Evolutionary conservation across 768 basidiomycete species (phyloP), one percentile per base, ranked within the genome.

Genomic region (Pleurotus giganteus): DNA sequence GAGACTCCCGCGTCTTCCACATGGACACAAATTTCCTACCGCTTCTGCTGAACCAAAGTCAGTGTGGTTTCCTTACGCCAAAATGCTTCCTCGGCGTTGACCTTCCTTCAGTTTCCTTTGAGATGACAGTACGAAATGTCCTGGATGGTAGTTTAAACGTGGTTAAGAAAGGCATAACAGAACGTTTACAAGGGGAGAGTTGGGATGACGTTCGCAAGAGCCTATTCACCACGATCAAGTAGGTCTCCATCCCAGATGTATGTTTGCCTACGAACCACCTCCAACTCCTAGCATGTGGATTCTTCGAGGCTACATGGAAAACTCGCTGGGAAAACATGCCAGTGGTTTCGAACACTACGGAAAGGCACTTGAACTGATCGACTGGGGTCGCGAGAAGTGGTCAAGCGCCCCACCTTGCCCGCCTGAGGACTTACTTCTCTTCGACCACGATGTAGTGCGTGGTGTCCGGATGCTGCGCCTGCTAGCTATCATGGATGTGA

Each of bases 361-460:
- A 9, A 63, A 67, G 4, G 71, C 70, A 2, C 52, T 78, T 15
- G 74, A 76, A 11, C 55, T 79, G n/a, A 63, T 80, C 2, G 65
- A 74, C 24, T 77, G 78, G 75, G 81, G 81, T n/a, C 53, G 63
- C 4, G 57, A 61, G 21, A 51, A 57, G 4, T 81, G 76, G 73
- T 59, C 67, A 32, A 60, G 78, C 56, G 72, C 79, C 5, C 58
- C 71, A 1, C 54, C 37, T 19, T 59, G 68, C 13, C 39, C 39
- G 8, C n/a, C n/a, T 17, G 68, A 74, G 15, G 64, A 74, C 9
- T 78, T 79, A 4, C 62, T 61, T 12, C 70, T 81, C 11, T 81
- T 81, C 47, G 69, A 72, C 26, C 43, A 52, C 2, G 70, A 69
- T 3, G 77, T 78, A 56, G 61, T 78, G 8, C 71, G 76, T 23